Conservation (phyloP, 345 rosid species). For the Camelina sativa region DNA sequence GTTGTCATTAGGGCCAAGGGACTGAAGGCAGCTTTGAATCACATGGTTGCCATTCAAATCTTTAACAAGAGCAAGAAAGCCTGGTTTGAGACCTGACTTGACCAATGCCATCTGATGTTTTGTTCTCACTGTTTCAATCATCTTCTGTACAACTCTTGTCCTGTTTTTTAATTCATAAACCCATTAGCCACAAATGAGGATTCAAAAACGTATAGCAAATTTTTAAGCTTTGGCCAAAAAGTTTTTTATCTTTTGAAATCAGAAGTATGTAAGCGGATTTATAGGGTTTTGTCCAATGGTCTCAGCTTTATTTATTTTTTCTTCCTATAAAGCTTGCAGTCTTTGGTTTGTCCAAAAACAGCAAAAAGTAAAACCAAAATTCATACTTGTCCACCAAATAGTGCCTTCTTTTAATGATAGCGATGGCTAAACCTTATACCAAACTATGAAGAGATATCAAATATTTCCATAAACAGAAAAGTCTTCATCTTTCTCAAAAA, state of each 20-base stretch:
- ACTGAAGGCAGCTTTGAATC: slow-evolving; percentile 69
- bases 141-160: slow-evolving; percentile 78
- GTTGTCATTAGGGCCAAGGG: slow-evolving; percentile 57
- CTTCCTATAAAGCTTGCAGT: neutral
- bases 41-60: slow-evolving; percentile 88
- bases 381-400: slow-evolving; percentile 28
- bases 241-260: slow-evolving; percentile 15
- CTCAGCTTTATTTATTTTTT: slow-evolving; percentile 10
- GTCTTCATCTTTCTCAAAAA: neutral
- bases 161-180: slow-evolving; percentile 42
- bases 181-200: neutral
- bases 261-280: neutral
- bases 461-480: slow-evolving; percentile 29
- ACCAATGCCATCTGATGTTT: slow-evolving; percentile 61
- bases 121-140: slow-evolving; percentile 66
- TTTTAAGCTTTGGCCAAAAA: slow-evolving; percentile 15
- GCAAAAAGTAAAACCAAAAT: slow-evolving; percentile 5
- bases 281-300: slow-evolving; percentile 18
- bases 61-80: slow-evolving; percentile 65
- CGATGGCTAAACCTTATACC: neutral
- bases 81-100: slow-evolving; percentile 58
- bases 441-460: slow-evolving; percentile 16
- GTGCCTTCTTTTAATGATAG: slow-evolving; percentile 21
- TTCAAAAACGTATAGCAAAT: neutral
- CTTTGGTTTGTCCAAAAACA: slow-evolving; percentile 33